Evolutionary conservation across 2,329 filamentous ascomycete genomes (phyloP).

Genomic region (Bisporella sp.): DNA sequence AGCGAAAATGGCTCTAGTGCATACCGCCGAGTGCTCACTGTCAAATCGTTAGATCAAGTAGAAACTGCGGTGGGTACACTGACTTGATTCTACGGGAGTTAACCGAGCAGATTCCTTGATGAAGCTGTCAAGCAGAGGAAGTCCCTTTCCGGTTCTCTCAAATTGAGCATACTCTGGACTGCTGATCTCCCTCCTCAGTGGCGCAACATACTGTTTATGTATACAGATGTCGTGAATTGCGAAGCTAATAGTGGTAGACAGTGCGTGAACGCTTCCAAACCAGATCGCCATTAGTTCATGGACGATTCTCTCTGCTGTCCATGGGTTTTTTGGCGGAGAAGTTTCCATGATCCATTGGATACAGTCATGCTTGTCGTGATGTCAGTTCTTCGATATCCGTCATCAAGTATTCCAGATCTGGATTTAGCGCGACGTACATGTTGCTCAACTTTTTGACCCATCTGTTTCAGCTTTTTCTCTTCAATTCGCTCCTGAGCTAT

Average conservation of each 20-base stretch:
- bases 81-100: slow-evolving; percentile 6
- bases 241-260: slow-evolving; percentile 15
- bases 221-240: slow-evolving; percentile 20
- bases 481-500: too few relatives aligned
- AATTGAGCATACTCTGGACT: slow-evolving; percentile 4
- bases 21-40: background rate
- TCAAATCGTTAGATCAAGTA: background rate
- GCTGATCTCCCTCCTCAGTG: slow-evolving; percentile 25
- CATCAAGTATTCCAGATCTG: too few relatives aligned
- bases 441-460: too few relatives aligned
- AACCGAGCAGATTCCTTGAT: slow-evolving; percentile 28
- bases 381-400: too few relatives aligned
- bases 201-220: slow-evolving; percentile 9
- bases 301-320: slow-evolving; percentile 5
- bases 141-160: slow-evolving; percentile 17
- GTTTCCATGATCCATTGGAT: slow-evolving; percentile 12
- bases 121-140: slow-evolving; percentile 23
- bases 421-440: too few relatives aligned
- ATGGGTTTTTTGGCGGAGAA: slow-evolving; percentile 1
- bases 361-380: slow-evolving; percentile 1
- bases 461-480: too few relatives aligned
- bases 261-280: slow-evolving; percentile 7
- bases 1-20: slow-evolving; percentile 2
- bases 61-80: background rate
- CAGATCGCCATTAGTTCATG: slow-evolving; percentile 10